Base-by-base conservation (phyloP, 2,329 filamentous ascomycete genomes). In the Neopestalotiopsis rosae region DNA sequence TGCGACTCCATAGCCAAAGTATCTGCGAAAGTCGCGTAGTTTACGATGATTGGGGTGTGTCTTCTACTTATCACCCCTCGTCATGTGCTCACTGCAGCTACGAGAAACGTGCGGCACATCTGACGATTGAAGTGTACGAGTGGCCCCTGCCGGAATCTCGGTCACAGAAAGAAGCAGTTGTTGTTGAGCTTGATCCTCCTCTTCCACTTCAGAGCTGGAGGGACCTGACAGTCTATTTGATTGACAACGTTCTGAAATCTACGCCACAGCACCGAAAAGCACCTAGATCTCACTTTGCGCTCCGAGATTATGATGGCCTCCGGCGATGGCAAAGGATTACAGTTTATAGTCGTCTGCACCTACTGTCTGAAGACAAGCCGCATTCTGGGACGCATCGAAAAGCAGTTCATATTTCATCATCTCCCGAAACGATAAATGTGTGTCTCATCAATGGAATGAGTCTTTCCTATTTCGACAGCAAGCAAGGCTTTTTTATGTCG, bases 131-230 rank as follows among this genome's bases (percentile, higher is more conserved):
- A 6, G n/a, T 58, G 5, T n/a, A 58, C 24, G 56, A 58, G 28
- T 66, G 64, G 64, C 64, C 64, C 20, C 49, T 66, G 4, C 64
- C 64, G n/a, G 17, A 17, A 2, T 4, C 12, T 13, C 5, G 5
- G 13, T 20, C 32, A 3, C 45, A 66, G n/a, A 52, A 45, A 9
- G n/a, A 66, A 52, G 45, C 64, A 32, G n/a, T 32, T 57, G 28
- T 66, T 28, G 30, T 66, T n/a, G 64, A 66, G n/a, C 45, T 66
- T 32, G 64, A 66, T 66, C 64, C 45, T 13, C 64, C 64, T 14
- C 13, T 17, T 45, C 30, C 42, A 13, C 52, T 66, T 34, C 64
- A 34, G 38, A 24, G 20, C 28, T 66, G 64, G 64, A 57, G 64
- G 56, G 49, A 66, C 28, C 13, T 24, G 24, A 66, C 64, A 10